These are phyloP conservation scores for Eucalyptus guilfoylei DNA, from an alignment of 345 rosid genomes.

Conservation along the genomic window DNA sequence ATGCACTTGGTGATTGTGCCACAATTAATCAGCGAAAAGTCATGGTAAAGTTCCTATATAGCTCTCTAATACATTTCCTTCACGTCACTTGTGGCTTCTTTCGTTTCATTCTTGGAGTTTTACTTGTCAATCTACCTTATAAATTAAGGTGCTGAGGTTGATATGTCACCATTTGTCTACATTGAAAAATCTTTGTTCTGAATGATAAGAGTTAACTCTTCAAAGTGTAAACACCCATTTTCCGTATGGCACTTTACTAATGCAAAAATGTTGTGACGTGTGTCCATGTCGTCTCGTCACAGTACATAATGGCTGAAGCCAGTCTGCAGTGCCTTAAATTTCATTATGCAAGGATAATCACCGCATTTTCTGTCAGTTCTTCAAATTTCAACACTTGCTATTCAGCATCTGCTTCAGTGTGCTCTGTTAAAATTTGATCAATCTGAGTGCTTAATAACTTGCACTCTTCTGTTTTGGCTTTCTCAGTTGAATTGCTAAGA, in stretches of 20 bases:
- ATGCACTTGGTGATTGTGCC: constrained; percentile 99
- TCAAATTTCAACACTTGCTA: not conserved
- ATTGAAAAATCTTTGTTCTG: not conserved
- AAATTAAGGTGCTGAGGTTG: not conserved
- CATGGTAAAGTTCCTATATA: constrained; percentile 40
- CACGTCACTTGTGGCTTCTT: not conserved
- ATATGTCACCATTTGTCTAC: not conserved
- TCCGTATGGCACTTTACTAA: not conserved
- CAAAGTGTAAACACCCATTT: not conserved
- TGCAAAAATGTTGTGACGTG: not conserved
- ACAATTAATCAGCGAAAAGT: constrained; percentile 94
- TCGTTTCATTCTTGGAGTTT: not conserved
- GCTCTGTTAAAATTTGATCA: not conserved
- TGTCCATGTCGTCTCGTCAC: not conserved
- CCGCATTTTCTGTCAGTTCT: not conserved
- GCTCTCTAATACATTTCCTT: not conserved
- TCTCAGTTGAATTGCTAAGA: not conserved
- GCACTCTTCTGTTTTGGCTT: not conserved
- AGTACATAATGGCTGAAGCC: not conserved
- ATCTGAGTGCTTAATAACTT: not conserved
- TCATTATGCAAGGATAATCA: not conserved
- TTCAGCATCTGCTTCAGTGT: not conserved
- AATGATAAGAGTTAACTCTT: not conserved
- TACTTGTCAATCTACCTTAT: not conserved
- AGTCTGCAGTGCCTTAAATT: not conserved